Base-by-base conservation (phyloP, 2,329 filamentous ascomycete species). In the Aspergillus glaucus region DNA sequence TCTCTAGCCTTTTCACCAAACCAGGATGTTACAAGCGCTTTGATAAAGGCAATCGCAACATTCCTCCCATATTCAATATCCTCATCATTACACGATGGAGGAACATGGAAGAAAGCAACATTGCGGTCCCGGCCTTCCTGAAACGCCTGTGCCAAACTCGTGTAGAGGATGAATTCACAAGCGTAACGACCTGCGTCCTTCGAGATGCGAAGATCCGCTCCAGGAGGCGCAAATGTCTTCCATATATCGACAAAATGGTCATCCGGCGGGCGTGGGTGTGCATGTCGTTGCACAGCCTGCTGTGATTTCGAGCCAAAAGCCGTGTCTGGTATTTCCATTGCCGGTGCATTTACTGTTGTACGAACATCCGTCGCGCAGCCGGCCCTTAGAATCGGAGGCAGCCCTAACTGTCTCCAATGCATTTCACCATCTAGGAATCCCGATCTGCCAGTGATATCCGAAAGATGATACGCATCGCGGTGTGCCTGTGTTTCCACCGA, bases 111-210 rank as follows among this genome's bases (percentile, higher is more conserved):
- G 64, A 91, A 91, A 2, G 84, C 67, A 4, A 86, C 81, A 42
- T 65, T 72, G n/a, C 66, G 61, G 43, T 65, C 58, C 19, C 59
- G 57, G 2, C 62, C 60, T 39, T 64, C 60, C 49, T 55, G 58
- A 14, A 56, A 52, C 14, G 66, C 67, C 39, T 60, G 52, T 4
- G 84, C 75, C 56, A 89, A 65, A 52, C 82, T 86, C 6, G 80
- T 82, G 67, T 82, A 89, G 66, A 86, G 88, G 56, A 86, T 88
- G 61, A 87, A 91, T 62, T 91, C 87, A 67, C 87, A 91, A 14
- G 90, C 73, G 64, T 85, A 91, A 17, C 78, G 78, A 2, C 87
- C 87, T 0, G 87, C 81, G 55, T 91, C 84, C 40, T 82, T 77
- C 0, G 85, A 88, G 36, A 86, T 71, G 28, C 80, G 76, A 6